phyloP scores from a whole-genome alignment of 192 early-diverging fungal genomes.

The Thoreauomyces humboldtii region DNA sequence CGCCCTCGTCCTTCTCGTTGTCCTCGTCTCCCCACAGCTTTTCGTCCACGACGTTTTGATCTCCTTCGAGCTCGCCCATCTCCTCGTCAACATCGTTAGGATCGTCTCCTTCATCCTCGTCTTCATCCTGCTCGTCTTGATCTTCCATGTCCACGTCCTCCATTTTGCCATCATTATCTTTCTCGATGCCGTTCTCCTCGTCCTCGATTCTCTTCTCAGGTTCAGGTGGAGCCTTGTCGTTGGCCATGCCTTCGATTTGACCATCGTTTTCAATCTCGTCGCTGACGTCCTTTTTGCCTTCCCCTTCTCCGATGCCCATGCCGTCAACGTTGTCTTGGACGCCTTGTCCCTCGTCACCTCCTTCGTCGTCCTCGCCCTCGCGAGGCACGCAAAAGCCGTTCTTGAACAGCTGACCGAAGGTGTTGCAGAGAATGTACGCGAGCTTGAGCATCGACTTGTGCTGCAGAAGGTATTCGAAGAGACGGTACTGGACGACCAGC shows the following conservation, averaged over 20 bases:
- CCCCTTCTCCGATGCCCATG: conserved; percentile 92
- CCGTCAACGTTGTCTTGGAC: conserved; percentile 47
- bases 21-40: conserved; percentile 95
- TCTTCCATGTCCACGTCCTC: conserved; percentile 79
- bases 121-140: conserved; percentile 61
- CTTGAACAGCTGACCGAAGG: conserved; percentile 67
- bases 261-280: conserved; percentile 97
- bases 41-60: conserved; percentile 89
- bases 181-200: conserved; percentile 89
- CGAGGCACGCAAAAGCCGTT: conserved; percentile 87
- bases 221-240: conserved; percentile 52
- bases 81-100: conserved; percentile 81
- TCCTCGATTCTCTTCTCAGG: conserved; percentile 63
- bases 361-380: conserved; percentile 60
- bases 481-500: conserved; percentile 43
- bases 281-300: conserved; percentile 93
- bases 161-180: conserved; percentile 89
- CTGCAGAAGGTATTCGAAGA: conserved; percentile 33
- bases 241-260: conserved; percentile 86
- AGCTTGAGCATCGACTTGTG: conserved; percentile 76
- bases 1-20: conserved; percentile 56
- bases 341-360: conserved; percentile 25
- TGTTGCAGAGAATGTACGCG: conserved; percentile 65
- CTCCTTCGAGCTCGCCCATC: conserved; percentile 86
- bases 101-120: conserved; percentile 73